Base-by-base conservation (phyloP, 176 grass and related monocot species). In the Puccinellia tenuiflora region DNA sequence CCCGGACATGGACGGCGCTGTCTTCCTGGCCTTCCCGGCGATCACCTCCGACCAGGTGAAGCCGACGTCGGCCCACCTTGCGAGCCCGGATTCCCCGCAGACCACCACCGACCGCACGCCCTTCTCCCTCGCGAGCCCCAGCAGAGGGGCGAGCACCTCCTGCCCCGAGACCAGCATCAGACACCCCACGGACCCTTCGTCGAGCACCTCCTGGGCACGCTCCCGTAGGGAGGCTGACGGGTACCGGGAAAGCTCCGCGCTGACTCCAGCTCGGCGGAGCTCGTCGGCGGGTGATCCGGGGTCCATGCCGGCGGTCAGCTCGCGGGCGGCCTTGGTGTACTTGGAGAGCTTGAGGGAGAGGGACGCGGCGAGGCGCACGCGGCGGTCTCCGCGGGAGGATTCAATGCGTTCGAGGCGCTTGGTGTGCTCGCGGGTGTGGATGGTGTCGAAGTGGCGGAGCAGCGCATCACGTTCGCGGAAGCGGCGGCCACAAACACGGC, bases 341-440 rank as follows among this genome's bases (percentile, higher is more conserved):
- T 89, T 94, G 81, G 88, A 54, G 81, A 94, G 63, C 81, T 94
- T 94, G 71, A 90, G 75, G 26, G 92, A 79, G 31, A 94, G 87
- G 73, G 68, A 83, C 11, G 73, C 79, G 50, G 82, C 82, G 81
- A 94, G 92, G 74, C 84, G 81, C 73, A 61, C 85, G 60, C 85
- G 85, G 59, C 82, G 85, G 68, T 66, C 87, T 20, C 89, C 89
- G 37, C 73, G 85, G 43, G 81, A 52, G 21, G 84, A 91, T 0
- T 89, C 85, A 75, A 91, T 73, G 60, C 92, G 89, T 13, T 74
- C 73, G 61, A 90, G 89, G 38, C 87, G 89, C 85, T 92, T 94
- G 81, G 90, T 63, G 85, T 91, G 82, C 86, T 94, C 90, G 17
- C 80, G 79, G 40, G 85, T 54, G 75, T 88, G 89, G 84, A 94